Base-by-base conservation (phyloP, 371 early-diverging fungal species). In the Saksenaea vasiformis region DNA sequence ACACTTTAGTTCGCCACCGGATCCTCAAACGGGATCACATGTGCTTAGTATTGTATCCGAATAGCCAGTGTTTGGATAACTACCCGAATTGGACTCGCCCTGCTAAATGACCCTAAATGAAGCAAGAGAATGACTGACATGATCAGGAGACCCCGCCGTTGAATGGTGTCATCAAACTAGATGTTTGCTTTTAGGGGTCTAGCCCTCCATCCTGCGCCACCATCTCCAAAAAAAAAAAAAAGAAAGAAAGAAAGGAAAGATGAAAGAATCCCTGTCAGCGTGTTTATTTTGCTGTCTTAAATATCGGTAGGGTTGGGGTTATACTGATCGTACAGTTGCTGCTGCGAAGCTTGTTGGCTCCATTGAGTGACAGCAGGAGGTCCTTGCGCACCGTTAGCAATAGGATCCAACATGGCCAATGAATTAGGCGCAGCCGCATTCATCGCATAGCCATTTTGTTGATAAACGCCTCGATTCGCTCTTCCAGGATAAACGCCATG, bases 331-430 rank as follows among this genome's bases (percentile, higher is more conserved):
- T 61, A 61, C 10, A 61, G 22, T 31, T 63, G 63, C 24, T 54
- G 64, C 51, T 64, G 58, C 10, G 38, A 47, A 19, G 53, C 15
- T 31, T 66, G 61, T 17, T 62, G 53, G 28, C 37, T 51, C 65
- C 65, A 60, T 14, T 54, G 60, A 39, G 34, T 38, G n/a, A 51
- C 37, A 14, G 57, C 53, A 31, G 53, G 43, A 43, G 70, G 54
- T 44, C 61, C 66, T 41, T 67, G 65, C 10, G 65, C 58, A 17
- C 68, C 68, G n/a, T 62, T 54, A 5, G 65, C 54, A 34, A 68
- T 68, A 31, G 72, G 65, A 44, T 68, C 72, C 51, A 68, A 34
- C 28, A 61, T 65, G 31, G 65, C 62, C 31, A 67, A 53, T 15
- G 68, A 67, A 35, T 54, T 64, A 10, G 68, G 65, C 15, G 70